Evolutionary conservation across 768 basidiomycete genomes (phyloP), one percentile per base, ranked within the genome.

Genomic region (Obba rivulosa): DNA sequence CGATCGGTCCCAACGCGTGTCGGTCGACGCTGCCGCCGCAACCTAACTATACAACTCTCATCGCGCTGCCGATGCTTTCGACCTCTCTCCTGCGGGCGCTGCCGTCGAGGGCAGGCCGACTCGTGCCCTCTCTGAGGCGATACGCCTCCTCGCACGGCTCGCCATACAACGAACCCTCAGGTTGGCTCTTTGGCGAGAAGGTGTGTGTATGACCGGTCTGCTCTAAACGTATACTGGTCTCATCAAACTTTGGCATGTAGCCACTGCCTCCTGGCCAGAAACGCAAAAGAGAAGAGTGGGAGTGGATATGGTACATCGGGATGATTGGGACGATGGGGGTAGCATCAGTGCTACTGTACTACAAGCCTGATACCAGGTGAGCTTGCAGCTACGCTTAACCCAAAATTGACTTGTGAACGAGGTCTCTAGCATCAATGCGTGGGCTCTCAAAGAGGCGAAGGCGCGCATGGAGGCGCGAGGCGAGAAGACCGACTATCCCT

Each of bases 331-430:
- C 81, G 11, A 85, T 96, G 80, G 80, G 73, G 4, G 69, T 92
- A 52, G 87, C 84, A 24, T 66, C 77, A 9, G 78, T 93, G 25
- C 70, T 89, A 63, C 68, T 92, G 21, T 90, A 91, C 68, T 94
- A 92, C 73, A 94, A 94, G 69, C 92, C 92, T 2, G 90, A 95
- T 62, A 92, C 89, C 16, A 92, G 87, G 92, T 92, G 55, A 51
- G 86, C 65, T 17, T 36, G 17, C 7, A 13, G 25, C 41, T 43
- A 34, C 31, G 42, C 34, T 20, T 3, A 24, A n/a, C 22, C n/a
- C 9, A 22, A 22, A 9, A 18, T 11, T 23, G 9, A 43, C 46
- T 40, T 47, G 41, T 39, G 20, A 44, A 46, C 20, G 1, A 38
- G 36, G 18, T 40, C 35, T 50, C 31, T 59, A 96, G 92, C 63